Conservation (phyloP, 192 early-diverging fungal genomes). For the Kickxella alabastrina region DNA sequence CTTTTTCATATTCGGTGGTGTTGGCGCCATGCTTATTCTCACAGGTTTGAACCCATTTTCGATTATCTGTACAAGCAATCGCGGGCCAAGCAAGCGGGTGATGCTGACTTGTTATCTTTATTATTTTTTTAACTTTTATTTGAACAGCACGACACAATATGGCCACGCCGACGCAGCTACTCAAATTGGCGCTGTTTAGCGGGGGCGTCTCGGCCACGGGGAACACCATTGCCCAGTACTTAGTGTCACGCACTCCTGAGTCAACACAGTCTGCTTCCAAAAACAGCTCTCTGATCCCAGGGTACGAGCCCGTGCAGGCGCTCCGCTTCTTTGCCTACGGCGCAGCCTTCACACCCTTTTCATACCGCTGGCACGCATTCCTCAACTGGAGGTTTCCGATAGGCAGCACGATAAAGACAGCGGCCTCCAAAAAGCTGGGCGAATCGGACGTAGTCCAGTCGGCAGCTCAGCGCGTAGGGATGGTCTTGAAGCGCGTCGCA, state of each 20-base stretch:
- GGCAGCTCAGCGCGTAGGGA: not conserved
- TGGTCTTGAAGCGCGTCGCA: conserved; percentile 29
- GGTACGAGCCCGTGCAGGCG: conserved; percentile 16
- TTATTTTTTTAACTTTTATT: too few relatives aligned
- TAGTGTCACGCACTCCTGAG: conserved; percentile 3
- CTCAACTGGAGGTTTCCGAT: conserved; percentile 28
- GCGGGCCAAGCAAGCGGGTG: too few relatives aligned
- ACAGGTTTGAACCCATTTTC: too few relatives aligned
- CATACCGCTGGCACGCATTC: conserved; percentile 37
- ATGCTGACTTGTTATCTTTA: too few relatives aligned
- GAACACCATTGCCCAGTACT: conserved; percentile 21
- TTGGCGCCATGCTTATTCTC: too few relatives aligned
- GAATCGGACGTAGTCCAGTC: not conserved
- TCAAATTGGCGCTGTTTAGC: conserved; percentile 25
- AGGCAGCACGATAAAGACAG: not conserved
- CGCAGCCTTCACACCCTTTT: conserved; percentile 14
- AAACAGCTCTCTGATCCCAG: not conserved
- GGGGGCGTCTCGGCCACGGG: conserved; percentile 30
- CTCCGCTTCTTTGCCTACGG: conserved; percentile 37
- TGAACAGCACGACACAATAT: too few relatives aligned
- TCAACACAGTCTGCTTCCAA: not conserved
- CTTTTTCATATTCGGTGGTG: too few relatives aligned
- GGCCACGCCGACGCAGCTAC: not conserved
- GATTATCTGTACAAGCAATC: too few relatives aligned
- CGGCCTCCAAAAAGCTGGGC: not conserved